A percentile compares a stretch with the other conserved stretches of the same genome.
These are phyloP conservation scores for Alectoria sarmentosa DNA, from an alignment of 495 filamentous ascomycete species.

Conservation along the genomic window DNA sequence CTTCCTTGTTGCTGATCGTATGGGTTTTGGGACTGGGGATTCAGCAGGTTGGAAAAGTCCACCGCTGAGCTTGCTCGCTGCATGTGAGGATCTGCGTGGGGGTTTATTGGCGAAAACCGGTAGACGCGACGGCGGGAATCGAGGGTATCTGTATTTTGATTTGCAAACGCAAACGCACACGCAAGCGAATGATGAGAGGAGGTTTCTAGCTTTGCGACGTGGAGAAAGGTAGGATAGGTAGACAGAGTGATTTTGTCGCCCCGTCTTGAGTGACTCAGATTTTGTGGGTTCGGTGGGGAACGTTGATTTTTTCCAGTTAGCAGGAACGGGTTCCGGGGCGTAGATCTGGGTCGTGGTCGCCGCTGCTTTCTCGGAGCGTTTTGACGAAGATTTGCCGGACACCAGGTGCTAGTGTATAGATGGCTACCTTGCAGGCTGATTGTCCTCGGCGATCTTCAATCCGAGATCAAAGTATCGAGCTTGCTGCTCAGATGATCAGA, in stretches of 20 bases:
- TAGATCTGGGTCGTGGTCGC: not conserved
- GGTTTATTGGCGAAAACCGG: slow-evolving; percentile 15
- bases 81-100: slow-evolving; percentile 39
- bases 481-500: not conserved
- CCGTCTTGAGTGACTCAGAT: slow-evolving; percentile 4
- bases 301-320: too few relatives aligned
- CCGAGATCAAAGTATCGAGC: not conserved
- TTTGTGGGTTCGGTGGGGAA: not conserved
- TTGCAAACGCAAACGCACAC: slow-evolving; percentile 6
- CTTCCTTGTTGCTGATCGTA: slow-evolving; percentile 18
- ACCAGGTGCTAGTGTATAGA: slow-evolving; percentile 2
- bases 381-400: slow-evolving; percentile 10
- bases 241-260: not conserved
- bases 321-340: not conserved
- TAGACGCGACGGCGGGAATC: slow-evolving; percentile 20
- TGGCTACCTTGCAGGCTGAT: slow-evolving; percentile 11
- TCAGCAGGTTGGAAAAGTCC: slow-evolving; percentile 74
- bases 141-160: slow-evolving; percentile 9
- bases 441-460: not conserved
- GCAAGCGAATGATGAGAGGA: slow-evolving; percentile 7
- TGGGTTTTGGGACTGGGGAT: slow-evolving; percentile 41
- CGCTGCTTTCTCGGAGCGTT: slow-evolving; percentile 2
- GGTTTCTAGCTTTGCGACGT: not conserved
- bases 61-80: slow-evolving; percentile 63
- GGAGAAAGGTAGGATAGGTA: not conserved